These are phyloP conservation scores for Mycogone perniciosa DNA, from an alignment of 2,329 filamentous ascomycete genomes.

Conservation along the genomic window DNA sequence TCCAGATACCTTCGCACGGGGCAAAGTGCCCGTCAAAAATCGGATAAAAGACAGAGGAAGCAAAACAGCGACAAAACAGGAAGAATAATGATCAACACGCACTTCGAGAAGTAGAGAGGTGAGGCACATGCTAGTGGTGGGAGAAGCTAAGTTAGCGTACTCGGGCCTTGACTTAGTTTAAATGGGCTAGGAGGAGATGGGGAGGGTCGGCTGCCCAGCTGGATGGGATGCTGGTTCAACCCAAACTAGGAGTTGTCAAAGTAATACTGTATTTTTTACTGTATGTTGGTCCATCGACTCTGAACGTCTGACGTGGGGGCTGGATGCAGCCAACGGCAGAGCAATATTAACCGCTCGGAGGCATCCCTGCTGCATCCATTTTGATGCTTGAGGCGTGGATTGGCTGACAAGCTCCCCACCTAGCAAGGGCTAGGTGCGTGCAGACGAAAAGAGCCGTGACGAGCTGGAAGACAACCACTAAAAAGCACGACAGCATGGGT, in stretches of 20 bases:
- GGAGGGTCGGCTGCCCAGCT: too few relatives aligned
- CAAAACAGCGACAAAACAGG: too few relatives aligned
- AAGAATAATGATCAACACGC: too few relatives aligned
- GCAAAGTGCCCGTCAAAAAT: too few relatives aligned
- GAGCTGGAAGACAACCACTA: background rate
- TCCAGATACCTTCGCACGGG: background rate
- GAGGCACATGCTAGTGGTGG: too few relatives aligned
- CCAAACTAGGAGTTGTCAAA: background rate
- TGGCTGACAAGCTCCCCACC: background rate
- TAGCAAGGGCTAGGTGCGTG: background rate
- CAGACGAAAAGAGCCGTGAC: background rate
- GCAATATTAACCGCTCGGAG: conserved; percentile 5
- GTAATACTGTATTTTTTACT: background rate
- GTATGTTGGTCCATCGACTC: conserved; percentile 6
- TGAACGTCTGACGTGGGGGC: background rate
- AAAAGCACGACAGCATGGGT: too few relatives aligned
- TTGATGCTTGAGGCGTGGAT: background rate
- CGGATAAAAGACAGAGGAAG: too few relatives aligned
- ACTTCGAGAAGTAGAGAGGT: too few relatives aligned
- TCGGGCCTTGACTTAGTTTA: too few relatives aligned
- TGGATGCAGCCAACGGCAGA: conserved; percentile 1
- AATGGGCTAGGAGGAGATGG: too few relatives aligned
- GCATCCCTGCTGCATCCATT: background rate
- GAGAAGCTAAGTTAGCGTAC: too few relatives aligned
- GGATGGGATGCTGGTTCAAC: too few relatives aligned